Conservation (phyloP, 2,329 filamentous ascomycete species). For the Aspergillus sp. region DNA sequence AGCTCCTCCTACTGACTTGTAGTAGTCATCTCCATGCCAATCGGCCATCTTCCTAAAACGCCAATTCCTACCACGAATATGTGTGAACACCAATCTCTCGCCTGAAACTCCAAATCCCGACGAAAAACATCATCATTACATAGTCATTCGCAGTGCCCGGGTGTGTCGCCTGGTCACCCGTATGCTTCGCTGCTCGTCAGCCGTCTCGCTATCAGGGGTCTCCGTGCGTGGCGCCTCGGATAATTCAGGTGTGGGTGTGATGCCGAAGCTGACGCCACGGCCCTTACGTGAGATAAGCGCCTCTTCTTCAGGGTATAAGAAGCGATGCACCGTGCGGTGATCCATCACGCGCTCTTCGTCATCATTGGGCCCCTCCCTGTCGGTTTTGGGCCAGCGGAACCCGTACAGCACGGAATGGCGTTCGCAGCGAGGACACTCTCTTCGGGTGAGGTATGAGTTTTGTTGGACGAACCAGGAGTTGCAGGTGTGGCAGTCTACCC, state of each 20-base stretch:
- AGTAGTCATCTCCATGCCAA: neutral
- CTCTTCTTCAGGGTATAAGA: constrained; percentile 74
- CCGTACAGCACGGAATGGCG: constrained; percentile 95
- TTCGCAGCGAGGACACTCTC: constrained; percentile 89
- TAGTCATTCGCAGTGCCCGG: constrained; percentile 40
- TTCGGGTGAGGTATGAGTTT: constrained; percentile 83
- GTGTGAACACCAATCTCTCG: constrained; percentile 5
- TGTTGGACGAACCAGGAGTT: constrained; percentile 80
- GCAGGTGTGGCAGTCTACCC: constrained; percentile 90
- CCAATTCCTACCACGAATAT: constrained; percentile 7
- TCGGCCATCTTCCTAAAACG: constrained; percentile 8
- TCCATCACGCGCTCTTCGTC: constrained; percentile 73
- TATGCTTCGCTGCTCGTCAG: constrained; percentile 41
- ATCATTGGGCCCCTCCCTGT: constrained; percentile 75
- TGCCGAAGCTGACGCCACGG: constrained; percentile 41
- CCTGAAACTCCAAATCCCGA: constrained; percentile 18
- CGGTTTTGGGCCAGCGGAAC: constrained; percentile 94
- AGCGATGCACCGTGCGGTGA: constrained; percentile 85
- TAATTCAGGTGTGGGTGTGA: constrained; percentile 43
- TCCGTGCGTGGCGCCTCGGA: constrained; percentile 43
- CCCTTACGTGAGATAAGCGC: constrained; percentile 41
- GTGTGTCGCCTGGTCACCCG: constrained; percentile 40
- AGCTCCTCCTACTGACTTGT: neutral
- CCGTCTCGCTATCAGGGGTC: constrained; percentile 42
- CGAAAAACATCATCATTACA: constrained; percentile 30